Conservation (phyloP, 1,139 yeast genomes). For the Saccharomyces hybrid region DNA sequence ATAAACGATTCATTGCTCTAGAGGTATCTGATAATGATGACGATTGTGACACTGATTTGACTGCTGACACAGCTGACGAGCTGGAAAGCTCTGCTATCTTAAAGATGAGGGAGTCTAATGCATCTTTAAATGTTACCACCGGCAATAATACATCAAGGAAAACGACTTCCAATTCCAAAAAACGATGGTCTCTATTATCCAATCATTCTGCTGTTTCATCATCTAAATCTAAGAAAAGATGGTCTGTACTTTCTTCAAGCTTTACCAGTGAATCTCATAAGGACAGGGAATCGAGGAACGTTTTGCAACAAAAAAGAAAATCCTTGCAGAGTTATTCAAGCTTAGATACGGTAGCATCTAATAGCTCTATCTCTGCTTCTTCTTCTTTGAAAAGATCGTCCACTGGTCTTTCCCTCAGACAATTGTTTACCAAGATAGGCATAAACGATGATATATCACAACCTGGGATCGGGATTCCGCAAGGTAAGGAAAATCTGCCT, state of each 20-base stretch:
- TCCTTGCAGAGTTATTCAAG: conserved; percentile 9
- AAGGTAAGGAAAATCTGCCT: conserved; percentile 4
- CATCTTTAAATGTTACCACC: background rate
- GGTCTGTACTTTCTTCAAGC: conserved; percentile 26
- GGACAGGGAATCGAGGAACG: conserved; percentile 11
- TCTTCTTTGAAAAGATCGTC: conserved; percentile 25
- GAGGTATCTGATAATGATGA: conserved; percentile 30
- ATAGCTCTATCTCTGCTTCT: background rate
- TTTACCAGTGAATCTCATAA: conserved; percentile 13
- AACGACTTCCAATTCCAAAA: conserved; percentile 15
- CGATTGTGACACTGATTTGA: conserved; percentile 19
- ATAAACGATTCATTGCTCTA: conserved; percentile 27
- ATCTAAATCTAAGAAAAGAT: conserved; percentile 22
- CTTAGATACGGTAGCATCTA: background rate
- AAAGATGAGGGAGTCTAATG: background rate
- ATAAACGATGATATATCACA: conserved; percentile 16
- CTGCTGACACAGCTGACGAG: conserved; percentile 8
- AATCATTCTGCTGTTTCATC: conserved; percentile 19
- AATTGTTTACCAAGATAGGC: conserved; percentile 24
- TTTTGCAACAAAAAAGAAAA: conserved; percentile 15
- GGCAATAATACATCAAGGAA: conserved; percentile 1
- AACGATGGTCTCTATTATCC: conserved; percentile 29
- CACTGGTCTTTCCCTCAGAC: conserved; percentile 29
- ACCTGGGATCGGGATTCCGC: background rate
- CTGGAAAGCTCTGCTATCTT: background rate